Base-by-base conservation (phyloP, 352 stramenopile species). In the Globisporangium barbulae region DNA sequence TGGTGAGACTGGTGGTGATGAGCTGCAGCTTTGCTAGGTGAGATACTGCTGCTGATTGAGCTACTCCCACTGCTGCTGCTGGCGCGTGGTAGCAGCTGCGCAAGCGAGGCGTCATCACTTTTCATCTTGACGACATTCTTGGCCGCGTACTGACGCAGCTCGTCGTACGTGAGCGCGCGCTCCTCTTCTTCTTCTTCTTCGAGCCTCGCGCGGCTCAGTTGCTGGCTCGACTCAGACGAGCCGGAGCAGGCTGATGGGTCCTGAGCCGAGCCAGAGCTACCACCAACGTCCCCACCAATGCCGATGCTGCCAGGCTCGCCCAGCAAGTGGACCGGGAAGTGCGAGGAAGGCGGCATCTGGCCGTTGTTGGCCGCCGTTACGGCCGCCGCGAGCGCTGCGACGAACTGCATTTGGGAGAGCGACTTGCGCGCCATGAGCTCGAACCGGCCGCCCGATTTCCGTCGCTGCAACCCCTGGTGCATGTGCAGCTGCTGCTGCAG, bases 121-220 rank as follows among this genome's bases (percentile, higher is more conserved):
- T 63, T 70, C 22, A 45, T 66, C 52, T 74, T 74, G 37, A 78
- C 79, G 21, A 74, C 72, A 54, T 86, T 81, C 48, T 81, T 85
- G n/a, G 63, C 73, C 9, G 83, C 83, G 8, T 85, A 86, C n/a
- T 70, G 67, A 13, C 73, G 78, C n/a, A 92, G 75, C 55, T 92
- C 81, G 19, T 90, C 79, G 69, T 92, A 90, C 5, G 81, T 90
- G 41, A 89, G 79, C 28, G 78, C 76, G 64, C 81, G 76, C 35
- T 92, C 83, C 10, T 86, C 83, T 39, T 92, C 83, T 5, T 89
- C 83, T 5, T 89, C 83, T 9, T 79, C 80, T 13, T 89, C 76
- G n/a, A 67, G 35, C n/a, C 15, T 33, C 5, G 35, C 61, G 17
- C 61, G 53, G 5, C 53, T 61, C 13, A 56, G 17, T 21, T 58